A percentile compares a stretch with the other conserved stretches of the same genome.
These are phyloP conservation scores for Carallia brachiata DNA, from an alignment of 345 rosid species.

Conservation along the genomic window DNA sequence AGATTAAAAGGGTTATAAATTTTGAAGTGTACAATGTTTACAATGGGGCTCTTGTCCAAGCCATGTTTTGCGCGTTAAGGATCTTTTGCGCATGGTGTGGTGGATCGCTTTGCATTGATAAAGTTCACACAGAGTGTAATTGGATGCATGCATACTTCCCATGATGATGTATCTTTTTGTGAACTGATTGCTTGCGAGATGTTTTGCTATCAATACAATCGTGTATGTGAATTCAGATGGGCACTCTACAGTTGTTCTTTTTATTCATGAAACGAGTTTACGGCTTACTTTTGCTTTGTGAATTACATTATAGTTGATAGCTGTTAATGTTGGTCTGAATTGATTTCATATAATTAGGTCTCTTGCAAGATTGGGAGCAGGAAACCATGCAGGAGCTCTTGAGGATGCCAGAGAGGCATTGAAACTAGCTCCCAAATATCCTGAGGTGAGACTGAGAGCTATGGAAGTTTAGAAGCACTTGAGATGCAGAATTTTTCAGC, in stretches of 20 bases:
- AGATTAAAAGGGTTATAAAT: too few species aligned
- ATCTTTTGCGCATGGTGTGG: too few species aligned
- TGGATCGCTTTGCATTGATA: too few species aligned
- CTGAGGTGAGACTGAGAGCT: slow-evolving; percentile 44
- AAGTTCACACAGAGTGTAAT: too few species aligned
- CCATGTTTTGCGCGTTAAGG: too few species aligned
- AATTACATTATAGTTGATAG: not conserved
- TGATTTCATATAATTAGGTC: slow-evolving; percentile 41
- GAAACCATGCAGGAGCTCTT: slow-evolving; percentile 60
- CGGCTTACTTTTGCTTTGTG: not conserved
- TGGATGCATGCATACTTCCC: too few species aligned
- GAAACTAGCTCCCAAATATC: slow-evolving; percentile 49
- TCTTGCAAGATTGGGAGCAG: slow-evolving; percentile 58
- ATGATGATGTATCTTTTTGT: too few species aligned
- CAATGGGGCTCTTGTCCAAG: too few species aligned
- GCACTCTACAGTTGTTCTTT: not conserved
- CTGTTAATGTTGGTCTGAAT: not conserved
- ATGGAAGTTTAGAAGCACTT: not conserved
- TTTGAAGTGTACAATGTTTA: too few species aligned
- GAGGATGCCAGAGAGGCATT: slow-evolving; percentile 65
- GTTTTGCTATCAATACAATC: not conserved
- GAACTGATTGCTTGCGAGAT: too few species aligned
- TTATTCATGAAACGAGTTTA: not conserved
- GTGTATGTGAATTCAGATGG: not conserved
- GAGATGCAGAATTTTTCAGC: too few species aligned